phyloP scores from a whole-genome alignment of 139 green algal genomes.

The Ulvella scutata region DNA sequence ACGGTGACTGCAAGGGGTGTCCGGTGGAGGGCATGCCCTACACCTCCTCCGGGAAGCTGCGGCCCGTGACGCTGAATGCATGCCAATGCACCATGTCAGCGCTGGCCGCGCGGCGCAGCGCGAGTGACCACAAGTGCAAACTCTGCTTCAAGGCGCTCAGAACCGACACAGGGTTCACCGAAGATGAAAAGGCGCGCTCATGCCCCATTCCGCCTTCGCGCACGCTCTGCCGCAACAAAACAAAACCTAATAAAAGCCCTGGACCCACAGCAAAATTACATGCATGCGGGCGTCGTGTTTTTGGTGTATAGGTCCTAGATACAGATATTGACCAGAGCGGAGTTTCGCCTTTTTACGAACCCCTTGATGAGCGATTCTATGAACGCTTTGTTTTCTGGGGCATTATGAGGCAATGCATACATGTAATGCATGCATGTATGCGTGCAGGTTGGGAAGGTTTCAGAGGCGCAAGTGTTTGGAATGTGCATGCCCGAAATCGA shows the following conservation, averaged over 20 bases:
- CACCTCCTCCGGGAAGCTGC: neutral
- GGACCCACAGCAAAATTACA: neutral
- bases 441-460: neutral
- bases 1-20: neutral
- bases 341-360: too few relatives aligned
- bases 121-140: neutral
- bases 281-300: neutral
- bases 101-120: neutral
- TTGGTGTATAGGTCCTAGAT: too few relatives aligned
- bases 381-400: neutral
- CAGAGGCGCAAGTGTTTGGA: neutral
- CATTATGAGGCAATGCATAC: neutral
- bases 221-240: neutral
- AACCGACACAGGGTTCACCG: neutral
- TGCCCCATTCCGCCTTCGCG: neutral
- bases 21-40: neutral
- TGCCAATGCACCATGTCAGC: neutral
- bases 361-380: too few relatives aligned
- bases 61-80: neutral
- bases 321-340: too few relatives aligned
- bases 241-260: neutral
- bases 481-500: neutral
- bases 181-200: neutral
- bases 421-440: neutral
- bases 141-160: neutral